Evolutionary conservation across 164 flowering plant genomes (phyloP).

Genomic region (Piper longum): DNA sequence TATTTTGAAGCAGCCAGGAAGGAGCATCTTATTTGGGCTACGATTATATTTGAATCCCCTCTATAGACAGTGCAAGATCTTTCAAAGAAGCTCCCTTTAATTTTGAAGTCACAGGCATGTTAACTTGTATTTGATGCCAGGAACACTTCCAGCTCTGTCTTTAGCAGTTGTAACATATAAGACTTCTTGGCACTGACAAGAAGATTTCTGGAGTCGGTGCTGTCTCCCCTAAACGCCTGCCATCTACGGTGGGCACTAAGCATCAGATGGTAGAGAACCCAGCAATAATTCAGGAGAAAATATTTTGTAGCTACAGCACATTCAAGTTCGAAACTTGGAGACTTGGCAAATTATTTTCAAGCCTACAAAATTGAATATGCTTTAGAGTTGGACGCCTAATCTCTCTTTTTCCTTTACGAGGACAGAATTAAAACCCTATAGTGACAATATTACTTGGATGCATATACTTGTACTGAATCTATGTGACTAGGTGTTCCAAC

Average conservation of each 20-base stretch:
- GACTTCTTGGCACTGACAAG: constrained; percentile 23
- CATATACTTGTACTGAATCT: no score
- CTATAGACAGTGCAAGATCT: constrained; percentile 20
- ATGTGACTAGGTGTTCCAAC: no score
- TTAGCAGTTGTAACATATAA: constrained; percentile 18
- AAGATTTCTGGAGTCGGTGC: constrained; percentile 16
- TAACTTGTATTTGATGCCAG: constrained; percentile 15
- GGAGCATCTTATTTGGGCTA: constrained; percentile 21
- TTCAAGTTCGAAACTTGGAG: no score
- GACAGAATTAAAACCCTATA: no score
- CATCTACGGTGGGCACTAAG: constrained; percentile 21
- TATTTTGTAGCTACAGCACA: no score
- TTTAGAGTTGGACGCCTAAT: no score
- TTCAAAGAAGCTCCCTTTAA: constrained; percentile 26
- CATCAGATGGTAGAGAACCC: constrained; percentile 8
- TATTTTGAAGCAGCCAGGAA: not conserved
- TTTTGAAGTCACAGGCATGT: constrained; percentile 19
- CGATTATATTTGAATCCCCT: constrained; percentile 8
- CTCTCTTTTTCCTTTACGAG: no score
- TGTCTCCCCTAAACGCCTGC: constrained; percentile 21
- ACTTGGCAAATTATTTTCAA: no score
- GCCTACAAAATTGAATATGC: no score
- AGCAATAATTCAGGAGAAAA: not conserved
- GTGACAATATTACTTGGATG: no score
- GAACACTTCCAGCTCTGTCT: constrained; percentile 17